phyloP scores from a whole-genome alignment of 805 yeast species.

The Priceomyces carsonii region DNA sequence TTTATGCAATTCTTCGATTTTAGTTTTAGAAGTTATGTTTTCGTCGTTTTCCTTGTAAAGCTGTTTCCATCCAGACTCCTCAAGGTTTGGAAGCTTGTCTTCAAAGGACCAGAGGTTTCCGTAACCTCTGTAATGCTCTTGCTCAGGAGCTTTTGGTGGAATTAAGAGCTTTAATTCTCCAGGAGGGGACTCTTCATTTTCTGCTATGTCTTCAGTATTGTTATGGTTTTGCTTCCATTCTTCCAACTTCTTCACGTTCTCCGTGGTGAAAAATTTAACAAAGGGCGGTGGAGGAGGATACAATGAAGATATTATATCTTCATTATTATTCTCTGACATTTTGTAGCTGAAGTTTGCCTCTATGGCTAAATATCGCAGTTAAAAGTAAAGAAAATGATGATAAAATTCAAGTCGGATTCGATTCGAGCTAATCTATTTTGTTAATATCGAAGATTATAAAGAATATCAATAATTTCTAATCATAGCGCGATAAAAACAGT shows the following conservation, averaged over 20 bases:
- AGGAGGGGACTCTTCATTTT: conserved; percentile 19
- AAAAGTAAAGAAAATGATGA: too few relatives aligned
- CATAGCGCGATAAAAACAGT: too few relatives aligned
- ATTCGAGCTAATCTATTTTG: too few relatives aligned
- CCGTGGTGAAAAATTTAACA: conserved; percentile 68
- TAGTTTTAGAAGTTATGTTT: conserved; percentile 37
- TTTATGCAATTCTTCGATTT: conserved; percentile 75
- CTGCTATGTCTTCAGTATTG: conserved; percentile 12
- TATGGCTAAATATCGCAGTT: too few relatives aligned
- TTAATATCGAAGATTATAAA: too few relatives aligned
- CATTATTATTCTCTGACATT: conserved; percentile 13
- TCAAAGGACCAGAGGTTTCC: conserved; percentile 87
- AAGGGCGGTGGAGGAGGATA: conserved; percentile 96
- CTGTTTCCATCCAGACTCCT: conserved; percentile 76
- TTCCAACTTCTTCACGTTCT: conserved; percentile 53
- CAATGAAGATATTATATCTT: conserved; percentile 57
- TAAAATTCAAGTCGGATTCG: too few relatives aligned
- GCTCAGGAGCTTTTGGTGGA: conserved; percentile 67
- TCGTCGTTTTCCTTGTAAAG: conserved; percentile 53
- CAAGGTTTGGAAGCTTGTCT: conserved; percentile 74
- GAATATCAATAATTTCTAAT: too few relatives aligned
- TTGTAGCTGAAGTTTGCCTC: too few relatives aligned
- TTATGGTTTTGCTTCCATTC: conserved; percentile 20
- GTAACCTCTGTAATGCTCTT: conserved; percentile 74
- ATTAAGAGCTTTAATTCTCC: conserved; percentile 56